Evolutionary conservation across 352 stramenopile species (phyloP).

Genomic region (Pythium sukuiense): DNA sequence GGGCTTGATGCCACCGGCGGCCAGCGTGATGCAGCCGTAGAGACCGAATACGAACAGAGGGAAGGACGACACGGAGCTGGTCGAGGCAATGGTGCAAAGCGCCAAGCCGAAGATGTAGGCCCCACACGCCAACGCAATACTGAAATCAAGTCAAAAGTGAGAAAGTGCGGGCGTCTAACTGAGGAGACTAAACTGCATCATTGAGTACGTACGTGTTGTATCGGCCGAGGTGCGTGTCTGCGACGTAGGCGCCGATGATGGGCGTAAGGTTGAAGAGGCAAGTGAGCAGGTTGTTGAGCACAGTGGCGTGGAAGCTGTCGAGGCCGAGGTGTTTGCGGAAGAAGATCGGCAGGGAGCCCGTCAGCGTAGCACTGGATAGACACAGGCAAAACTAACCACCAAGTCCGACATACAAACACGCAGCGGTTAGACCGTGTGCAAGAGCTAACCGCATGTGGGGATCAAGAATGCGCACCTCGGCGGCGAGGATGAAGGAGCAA

Average conservation of each 20-base stretch:
- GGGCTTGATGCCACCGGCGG: slow-evolving; percentile 43
- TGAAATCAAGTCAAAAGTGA: slow-evolving; percentile 30
- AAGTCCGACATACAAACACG: background rate
- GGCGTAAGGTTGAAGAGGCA: slow-evolving; percentile 86
- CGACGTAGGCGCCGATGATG: slow-evolving; percentile 83
- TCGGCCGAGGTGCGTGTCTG: slow-evolving; percentile 76
- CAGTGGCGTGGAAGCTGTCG: slow-evolving; percentile 71
- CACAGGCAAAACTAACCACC: slow-evolving; percentile 72
- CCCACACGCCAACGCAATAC: slow-evolving; percentile 71
- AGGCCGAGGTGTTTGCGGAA: slow-evolving; percentile 84
- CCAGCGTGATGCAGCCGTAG: slow-evolving; percentile 65
- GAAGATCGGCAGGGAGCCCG: slow-evolving; percentile 83
- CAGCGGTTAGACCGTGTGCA: slow-evolving; percentile 29
- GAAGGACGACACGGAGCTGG: slow-evolving; percentile 51
- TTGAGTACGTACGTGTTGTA: slow-evolving; percentile 55
- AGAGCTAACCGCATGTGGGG: slow-evolving; percentile 20
- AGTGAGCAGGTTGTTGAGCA: slow-evolving; percentile 84
- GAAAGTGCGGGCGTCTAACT: background rate
- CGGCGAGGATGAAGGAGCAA: slow-evolving; percentile 88
- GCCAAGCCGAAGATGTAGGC: slow-evolving; percentile 68
- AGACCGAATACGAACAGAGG: slow-evolving; percentile 81
- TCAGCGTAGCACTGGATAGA: slow-evolving; percentile 83
- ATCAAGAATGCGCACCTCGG: slow-evolving; percentile 46
- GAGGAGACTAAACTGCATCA: slow-evolving; percentile 10
- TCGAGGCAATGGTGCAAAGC: slow-evolving; percentile 69